Conservation (phyloP, 1,139 yeast genomes). For the Candida gigantensis region DNA sequence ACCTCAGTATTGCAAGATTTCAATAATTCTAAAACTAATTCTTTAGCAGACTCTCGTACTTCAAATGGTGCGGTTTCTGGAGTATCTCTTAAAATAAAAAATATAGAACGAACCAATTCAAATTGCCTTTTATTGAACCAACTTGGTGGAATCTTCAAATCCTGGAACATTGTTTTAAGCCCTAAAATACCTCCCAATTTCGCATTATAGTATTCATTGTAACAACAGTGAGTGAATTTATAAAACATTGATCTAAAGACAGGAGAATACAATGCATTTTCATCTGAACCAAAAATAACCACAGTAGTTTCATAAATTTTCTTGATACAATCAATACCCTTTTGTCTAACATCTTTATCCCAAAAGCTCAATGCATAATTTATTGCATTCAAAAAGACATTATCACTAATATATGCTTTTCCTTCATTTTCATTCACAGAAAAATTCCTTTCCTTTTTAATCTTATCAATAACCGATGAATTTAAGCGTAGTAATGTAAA, state of each 20-base stretch:
- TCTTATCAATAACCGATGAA: conserved; percentile 68
- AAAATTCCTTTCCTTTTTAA: conserved; percentile 70
- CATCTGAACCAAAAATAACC: conserved; percentile 64
- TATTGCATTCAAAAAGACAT: conserved; percentile 71
- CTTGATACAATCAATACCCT: conserved; percentile 70
- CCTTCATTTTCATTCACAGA: conserved; percentile 83
- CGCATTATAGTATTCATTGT: conserved; percentile 80
- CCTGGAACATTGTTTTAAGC: conserved; percentile 68
- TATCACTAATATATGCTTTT: conserved; percentile 64
- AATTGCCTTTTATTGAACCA: conserved; percentile 81
- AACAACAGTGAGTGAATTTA: conserved; percentile 86
- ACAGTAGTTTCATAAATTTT: conserved; percentile 63
- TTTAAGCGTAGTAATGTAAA: conserved; percentile 77
- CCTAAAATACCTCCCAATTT: conserved; percentile 92
- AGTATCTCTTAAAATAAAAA: conserved; percentile 88
- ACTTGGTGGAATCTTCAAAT: conserved; percentile 62
- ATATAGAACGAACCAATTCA: conserved; percentile 81
- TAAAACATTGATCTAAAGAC: conserved; percentile 76
- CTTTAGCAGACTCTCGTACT: conserved; percentile 71
- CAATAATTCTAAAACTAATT: conserved; percentile 62
- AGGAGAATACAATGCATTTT: conserved; percentile 69
- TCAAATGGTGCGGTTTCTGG: conserved; percentile 85
- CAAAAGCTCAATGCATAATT: conserved; percentile 81
- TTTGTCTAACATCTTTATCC: conserved; percentile 64
- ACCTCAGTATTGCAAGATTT: conserved; percentile 63